Percentiles rank a stretch among this genome's conserved stretches.
Conservation (phyloP, 306 rosid species). For the Boehmeria nivea region DNA sequence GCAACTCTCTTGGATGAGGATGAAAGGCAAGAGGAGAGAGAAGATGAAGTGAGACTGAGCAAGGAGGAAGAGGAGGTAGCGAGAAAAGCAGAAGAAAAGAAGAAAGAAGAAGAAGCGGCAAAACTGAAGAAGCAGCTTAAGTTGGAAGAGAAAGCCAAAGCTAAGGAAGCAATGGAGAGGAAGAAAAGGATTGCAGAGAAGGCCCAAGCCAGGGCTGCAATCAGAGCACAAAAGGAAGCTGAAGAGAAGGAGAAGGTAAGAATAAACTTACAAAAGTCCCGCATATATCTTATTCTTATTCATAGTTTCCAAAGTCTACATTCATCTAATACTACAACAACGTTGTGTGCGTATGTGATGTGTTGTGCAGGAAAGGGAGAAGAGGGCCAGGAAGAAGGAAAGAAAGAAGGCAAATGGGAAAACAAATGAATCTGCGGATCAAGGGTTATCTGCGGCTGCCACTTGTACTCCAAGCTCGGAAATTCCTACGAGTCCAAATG, state of each 20-base stretch:
- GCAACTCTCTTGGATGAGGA: conserved; percentile 33
- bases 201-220: conserved; percentile 65
- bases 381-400: conserved; percentile 64
- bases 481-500: conserved; percentile 19
- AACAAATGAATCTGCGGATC: conserved; percentile 26
- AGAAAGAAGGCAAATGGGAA: conserved; percentile 41
- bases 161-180: conserved; percentile 71
- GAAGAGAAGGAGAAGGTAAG: conserved; percentile 79
- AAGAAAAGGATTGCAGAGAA: conserved; percentile 65
- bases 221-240: conserved; percentile 75
- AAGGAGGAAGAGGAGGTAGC: conserved; percentile 52
- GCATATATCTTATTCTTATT: no score
- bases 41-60: no score
- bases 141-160: conserved; percentile 74
- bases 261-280: no score
- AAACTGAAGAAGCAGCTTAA: conserved; percentile 61
- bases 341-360: neutral
- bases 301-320: no score
- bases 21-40: conserved; percentile 34
- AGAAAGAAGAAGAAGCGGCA: conserved; percentile 60
- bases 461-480: conserved; percentile 35
- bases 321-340: no score
- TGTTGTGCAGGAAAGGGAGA: conserved; percentile 59
- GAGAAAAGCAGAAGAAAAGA: conserved; percentile 54
- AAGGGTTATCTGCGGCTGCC: conserved; percentile 29